Evolutionary conservation across 73 alveolate species (phyloP).

Genomic region (Symbiodinium pilosum): DNA sequence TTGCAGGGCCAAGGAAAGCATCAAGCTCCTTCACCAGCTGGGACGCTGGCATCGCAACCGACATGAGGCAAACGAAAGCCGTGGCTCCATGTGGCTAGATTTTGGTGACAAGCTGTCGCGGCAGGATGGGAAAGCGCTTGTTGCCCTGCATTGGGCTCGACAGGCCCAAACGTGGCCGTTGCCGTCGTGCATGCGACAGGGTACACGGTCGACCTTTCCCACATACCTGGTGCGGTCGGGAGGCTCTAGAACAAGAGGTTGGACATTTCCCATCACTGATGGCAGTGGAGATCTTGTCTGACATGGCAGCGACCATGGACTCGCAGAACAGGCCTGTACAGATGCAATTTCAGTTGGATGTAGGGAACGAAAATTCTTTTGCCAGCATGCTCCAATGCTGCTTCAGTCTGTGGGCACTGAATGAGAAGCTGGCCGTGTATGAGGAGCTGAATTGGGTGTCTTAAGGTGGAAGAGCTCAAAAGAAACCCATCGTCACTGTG

Average conservation of each 20-base stretch:
- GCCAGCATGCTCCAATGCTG: not conserved
- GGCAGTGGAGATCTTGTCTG: not conserved
- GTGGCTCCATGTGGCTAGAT: too few species aligned
- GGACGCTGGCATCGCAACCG: slow-evolving; percentile 29
- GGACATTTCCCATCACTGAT: not conserved
- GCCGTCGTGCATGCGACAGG: not conserved
- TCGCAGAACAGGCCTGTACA: not conserved
- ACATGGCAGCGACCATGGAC: slow-evolving; percentile 47
- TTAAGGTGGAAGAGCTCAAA: too few species aligned
- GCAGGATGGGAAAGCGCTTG: slow-evolving; percentile 19
- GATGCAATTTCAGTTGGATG: too few species aligned
- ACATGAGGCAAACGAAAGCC: slow-evolving; percentile 6
- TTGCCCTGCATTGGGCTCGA: slow-evolving; percentile 29
- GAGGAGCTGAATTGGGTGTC: too few species aligned
- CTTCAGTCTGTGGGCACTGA: slow-evolving; percentile 20
- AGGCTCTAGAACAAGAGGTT: not conserved
- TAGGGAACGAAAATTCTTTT: too few species aligned
- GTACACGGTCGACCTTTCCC: not conserved
- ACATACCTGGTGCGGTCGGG: not conserved
- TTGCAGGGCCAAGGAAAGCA: slow-evolving; percentile 23
- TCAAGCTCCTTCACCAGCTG: slow-evolving; percentile 3
- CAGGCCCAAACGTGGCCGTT: not conserved
- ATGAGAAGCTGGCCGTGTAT: slow-evolving; percentile 52
- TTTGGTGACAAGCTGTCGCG: not conserved
- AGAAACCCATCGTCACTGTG: not conserved